Conservation (phyloP, 169 alveolate genomes). For the Perkinsus chesapeaki region DNA sequence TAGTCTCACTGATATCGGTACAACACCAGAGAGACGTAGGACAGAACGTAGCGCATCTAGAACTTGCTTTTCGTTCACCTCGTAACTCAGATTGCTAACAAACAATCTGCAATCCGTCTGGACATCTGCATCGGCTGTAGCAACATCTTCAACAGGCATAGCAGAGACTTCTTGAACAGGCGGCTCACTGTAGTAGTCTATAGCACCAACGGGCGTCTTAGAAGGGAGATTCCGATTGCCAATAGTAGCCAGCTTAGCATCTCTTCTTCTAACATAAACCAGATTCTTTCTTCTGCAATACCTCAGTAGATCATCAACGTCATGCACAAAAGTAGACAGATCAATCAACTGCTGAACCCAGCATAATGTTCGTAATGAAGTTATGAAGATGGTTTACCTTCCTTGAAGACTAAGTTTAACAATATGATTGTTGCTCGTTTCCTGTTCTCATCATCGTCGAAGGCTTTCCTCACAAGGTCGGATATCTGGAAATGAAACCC, state of each 20-base stretch:
- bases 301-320: not conserved
- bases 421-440: too few relatives aligned
- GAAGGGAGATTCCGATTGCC: not conserved
- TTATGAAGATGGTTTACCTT: too few relatives aligned
- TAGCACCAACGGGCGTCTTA: not conserved
- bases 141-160: not conserved
- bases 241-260: not conserved
- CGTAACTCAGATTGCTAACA: not conserved
- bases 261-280: not conserved
- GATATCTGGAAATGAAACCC: too few relatives aligned
- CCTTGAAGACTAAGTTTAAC: too few relatives aligned
- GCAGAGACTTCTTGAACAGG: not conserved
- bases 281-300: not conserved
- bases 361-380: too few relatives aligned
- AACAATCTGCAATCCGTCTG: not conserved
- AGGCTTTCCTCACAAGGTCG: too few relatives aligned
- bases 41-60: not conserved
- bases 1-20: not conserved
- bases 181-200: not conserved
- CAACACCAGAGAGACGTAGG: not conserved
- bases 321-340: too few relatives aligned
- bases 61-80: not conserved
- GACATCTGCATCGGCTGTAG: not conserved
- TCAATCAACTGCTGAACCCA: too few relatives aligned
- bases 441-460: too few relatives aligned